Conservation (phyloP, 1,284 basidiomycete genomes). For the Pholiota adiposa region DNA sequence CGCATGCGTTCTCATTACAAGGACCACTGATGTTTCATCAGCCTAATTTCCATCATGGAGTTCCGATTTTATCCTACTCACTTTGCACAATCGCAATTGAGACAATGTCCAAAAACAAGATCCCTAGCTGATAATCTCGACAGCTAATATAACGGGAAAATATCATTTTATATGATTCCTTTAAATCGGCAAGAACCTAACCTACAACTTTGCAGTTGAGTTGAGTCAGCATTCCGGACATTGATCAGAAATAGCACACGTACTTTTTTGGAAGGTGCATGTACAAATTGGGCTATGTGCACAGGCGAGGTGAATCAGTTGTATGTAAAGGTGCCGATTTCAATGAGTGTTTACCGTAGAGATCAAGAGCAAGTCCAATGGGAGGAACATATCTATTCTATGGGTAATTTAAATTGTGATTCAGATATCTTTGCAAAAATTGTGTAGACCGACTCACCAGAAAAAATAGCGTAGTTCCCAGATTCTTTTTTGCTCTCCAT, state of each 20-base stretch:
- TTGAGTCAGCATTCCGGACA: too few species aligned
- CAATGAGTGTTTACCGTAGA: constrained; percentile 10
- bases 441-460: neutral
- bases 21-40: constrained; percentile 5
- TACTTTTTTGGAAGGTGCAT: constrained; percentile 9
- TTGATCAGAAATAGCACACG: too few species aligned
- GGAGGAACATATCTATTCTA: constrained; percentile 21
- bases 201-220: too few species aligned
- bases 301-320: neutral
- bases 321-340: neutral
- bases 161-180: too few species aligned
- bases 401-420: neutral
- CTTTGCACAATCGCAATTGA: constrained; percentile 15
- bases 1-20: constrained; percentile 18
- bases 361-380: constrained; percentile 8
- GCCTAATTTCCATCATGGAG: neutral
- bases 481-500: constrained; percentile 5
- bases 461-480: constrained; percentile 10
- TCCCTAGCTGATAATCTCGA: constrained; percentile 6
- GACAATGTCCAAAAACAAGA: constrained; percentile 10
- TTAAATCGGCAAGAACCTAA: neutral
- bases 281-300: constrained; percentile 9
- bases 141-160: too few species aligned
- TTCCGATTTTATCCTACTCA: neutral
- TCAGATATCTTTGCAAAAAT: neutral